phyloP scores from a whole-genome alignment of 345 rosid species.

The Eutrema heterophyllum region DNA sequence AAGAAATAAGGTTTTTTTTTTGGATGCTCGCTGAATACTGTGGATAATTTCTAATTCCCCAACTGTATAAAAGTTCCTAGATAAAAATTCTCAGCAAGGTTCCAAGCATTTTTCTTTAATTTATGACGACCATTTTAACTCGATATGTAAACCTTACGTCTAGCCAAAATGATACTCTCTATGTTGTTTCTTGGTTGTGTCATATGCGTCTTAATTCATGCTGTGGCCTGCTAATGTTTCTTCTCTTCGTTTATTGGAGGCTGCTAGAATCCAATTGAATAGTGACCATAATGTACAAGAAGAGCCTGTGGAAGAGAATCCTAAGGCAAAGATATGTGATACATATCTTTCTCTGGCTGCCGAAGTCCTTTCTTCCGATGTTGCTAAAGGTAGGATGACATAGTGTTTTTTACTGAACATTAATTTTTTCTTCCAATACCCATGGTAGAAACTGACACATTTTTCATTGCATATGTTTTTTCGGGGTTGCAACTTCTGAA shows the following conservation, averaged over 20 bases:
- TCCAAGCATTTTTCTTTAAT: not conserved
- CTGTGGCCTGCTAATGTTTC: constrained; percentile 17
- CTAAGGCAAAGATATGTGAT: constrained; percentile 45
- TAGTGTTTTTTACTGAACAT: not conserved
- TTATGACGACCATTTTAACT: constrained; percentile 1
- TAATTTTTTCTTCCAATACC: not conserved
- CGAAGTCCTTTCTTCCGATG: constrained; percentile 39
- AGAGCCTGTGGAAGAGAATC: constrained; percentile 49
- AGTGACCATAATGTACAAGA: constrained; percentile 48
- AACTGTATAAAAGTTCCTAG: not conserved
- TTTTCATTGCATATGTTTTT: not conserved
- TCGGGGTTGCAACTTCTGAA: constrained; percentile 1
- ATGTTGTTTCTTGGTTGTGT: constrained; percentile 8
- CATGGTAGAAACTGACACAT: not conserved
- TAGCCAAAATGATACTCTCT: constrained; percentile 1
- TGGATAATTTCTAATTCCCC: not conserved
- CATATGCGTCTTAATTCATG: not conserved
- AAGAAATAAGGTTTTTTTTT: not conserved
- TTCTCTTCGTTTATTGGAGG: constrained; percentile 42
- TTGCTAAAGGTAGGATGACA: constrained; percentile 43
- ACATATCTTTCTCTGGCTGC: constrained; percentile 62
- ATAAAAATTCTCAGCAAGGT: not conserved
- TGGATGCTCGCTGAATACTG: constrained; percentile 8
- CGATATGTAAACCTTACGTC: constrained; percentile 2
- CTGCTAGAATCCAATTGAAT: constrained; percentile 56